Conservation (phyloP, 441 rosid species). For the Omphalea diandra region DNA sequence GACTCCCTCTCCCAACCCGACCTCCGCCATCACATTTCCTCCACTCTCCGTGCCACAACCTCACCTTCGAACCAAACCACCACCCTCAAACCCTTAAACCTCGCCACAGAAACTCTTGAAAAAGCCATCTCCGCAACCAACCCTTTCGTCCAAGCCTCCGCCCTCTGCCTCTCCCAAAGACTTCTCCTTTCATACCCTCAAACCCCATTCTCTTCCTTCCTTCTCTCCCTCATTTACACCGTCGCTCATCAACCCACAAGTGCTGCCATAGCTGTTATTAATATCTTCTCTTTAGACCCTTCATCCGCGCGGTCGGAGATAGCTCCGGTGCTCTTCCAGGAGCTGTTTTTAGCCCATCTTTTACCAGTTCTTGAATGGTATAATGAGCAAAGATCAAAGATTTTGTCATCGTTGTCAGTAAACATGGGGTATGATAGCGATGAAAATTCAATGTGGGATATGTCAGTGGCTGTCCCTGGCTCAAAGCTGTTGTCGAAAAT, state of each 20-base stretch:
- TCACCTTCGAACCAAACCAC: slow-evolving; percentile 23
- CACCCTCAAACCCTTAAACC: slow-evolving; percentile 34
- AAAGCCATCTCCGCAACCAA: slow-evolving; percentile 37
- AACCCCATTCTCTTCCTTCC: slow-evolving; percentile 42
- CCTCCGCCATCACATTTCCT: slow-evolving; percentile 38
- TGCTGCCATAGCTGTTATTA: slow-evolving; percentile 41
- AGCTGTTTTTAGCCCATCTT: slow-evolving; percentile 50
- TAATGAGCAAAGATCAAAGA: slow-evolving; percentile 40
- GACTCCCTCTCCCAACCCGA: slow-evolving; percentile 35
- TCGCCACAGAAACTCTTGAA: slow-evolving; percentile 51
- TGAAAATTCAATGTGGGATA: slow-evolving; percentile 28
- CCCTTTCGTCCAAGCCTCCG: slow-evolving; percentile 35
- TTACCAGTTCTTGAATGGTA: slow-evolving; percentile 51
- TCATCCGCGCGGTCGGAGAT: slow-evolving; percentile 47
- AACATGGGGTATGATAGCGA: slow-evolving; percentile 17
- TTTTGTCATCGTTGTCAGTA: slow-evolving; percentile 29
- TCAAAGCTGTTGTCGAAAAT: slow-evolving; percentile 51
- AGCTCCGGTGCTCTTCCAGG: slow-evolving; percentile 50
- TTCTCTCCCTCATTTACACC: slow-evolving; percentile 47
- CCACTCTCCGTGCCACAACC: slow-evolving; percentile 34
- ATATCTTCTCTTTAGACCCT: slow-evolving; percentile 46
- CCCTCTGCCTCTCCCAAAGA: slow-evolving; percentile 47
- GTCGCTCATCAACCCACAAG: slow-evolving; percentile 37
- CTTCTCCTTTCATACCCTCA: slow-evolving; percentile 45
- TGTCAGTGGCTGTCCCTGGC: slow-evolving; percentile 37